A percentile compares a stretch with the other conserved stretches of the same genome.
Conservation (phyloP, 2,329 filamentous ascomycete genomes). For the Pezicula neosporulosa region DNA sequence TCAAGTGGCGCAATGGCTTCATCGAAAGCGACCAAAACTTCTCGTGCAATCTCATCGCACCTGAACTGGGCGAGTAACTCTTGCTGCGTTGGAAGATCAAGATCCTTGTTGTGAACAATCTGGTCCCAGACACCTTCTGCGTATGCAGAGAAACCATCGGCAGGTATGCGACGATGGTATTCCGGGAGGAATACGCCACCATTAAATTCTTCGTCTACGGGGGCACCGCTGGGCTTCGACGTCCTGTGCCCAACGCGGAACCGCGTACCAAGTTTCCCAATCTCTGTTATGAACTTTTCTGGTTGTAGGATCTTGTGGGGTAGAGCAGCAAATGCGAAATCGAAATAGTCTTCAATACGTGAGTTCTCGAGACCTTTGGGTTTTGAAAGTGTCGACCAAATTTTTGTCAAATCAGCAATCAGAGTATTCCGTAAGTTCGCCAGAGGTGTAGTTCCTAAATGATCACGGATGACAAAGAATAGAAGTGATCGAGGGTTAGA, state of each 20-base stretch:
- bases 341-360: conserved; percentile 94
- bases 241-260: conserved; percentile 81
- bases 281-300: conserved; percentile 81
- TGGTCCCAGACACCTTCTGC: conserved; percentile 96
- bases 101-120: conserved; percentile 97
- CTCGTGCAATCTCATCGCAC: conserved; percentile 92
- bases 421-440: conserved; percentile 87
- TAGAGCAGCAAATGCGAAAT: conserved; percentile 93
- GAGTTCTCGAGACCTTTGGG: conserved; percentile 84
- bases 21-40: conserved; percentile 84
- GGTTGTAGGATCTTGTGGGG: conserved; percentile 96
- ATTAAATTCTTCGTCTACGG: conserved; percentile 68
- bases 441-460: conserved; percentile 87
- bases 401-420: conserved; percentile 83
- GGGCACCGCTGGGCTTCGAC: conserved; percentile 54
- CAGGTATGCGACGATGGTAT: conserved; percentile 93
- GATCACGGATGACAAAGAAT: conserved; percentile 98
- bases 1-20: conserved; percentile 78
- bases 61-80: conserved; percentile 95
- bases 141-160: conserved; percentile 94
- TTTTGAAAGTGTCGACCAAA: conserved; percentile 92
- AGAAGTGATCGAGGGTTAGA: conserved; percentile 86
- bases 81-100: conserved; percentile 95
- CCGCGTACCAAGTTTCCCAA: conserved; percentile 72
- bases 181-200: conserved; percentile 87